These are phyloP conservation scores for Cryptosporidium canis DNA, from an alignment of 169 alveolate genomes.

Conservation along the genomic window DNA sequence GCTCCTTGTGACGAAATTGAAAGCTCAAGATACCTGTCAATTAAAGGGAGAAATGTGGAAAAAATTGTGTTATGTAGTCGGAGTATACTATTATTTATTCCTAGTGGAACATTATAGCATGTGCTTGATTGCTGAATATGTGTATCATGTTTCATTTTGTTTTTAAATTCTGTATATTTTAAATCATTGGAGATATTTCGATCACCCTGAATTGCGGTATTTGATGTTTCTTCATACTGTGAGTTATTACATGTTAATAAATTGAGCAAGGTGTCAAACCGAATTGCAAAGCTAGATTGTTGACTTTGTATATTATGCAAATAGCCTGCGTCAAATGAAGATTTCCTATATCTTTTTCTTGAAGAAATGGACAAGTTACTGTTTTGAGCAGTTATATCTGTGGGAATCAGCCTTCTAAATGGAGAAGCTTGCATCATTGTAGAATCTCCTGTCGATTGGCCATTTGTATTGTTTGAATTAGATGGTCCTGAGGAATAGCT, in stretches of 20 bases:
- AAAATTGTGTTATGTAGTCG: slow-evolving; percentile 13
- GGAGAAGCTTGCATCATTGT: neutral
- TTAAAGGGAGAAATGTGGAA: slow-evolving; percentile 32
- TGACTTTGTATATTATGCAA: neutral
- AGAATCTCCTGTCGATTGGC: neutral
- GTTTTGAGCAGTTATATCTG: neutral
- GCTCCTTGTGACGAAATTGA: slow-evolving; percentile 20
- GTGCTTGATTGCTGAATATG: neutral
- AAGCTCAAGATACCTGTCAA: slow-evolving; percentile 62
- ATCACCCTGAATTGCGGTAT: neutral
- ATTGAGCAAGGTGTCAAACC: slow-evolving; percentile 43
- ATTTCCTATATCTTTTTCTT: slow-evolving; percentile 11
- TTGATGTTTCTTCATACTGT: neutral
- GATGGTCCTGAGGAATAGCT: neutral
- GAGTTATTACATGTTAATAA: neutral
- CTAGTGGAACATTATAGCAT: neutral
- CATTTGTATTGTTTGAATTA: neutral
- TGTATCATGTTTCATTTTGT: neutral
- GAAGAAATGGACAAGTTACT: neutral
- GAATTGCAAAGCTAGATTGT: slow-evolving; percentile 36
- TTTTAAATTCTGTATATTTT: neutral
- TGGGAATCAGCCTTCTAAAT: neutral
- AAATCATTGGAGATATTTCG: neutral
- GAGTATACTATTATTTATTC: neutral
- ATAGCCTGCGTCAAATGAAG: neutral